A percentile compares a stretch with the other conserved stretches of the same genome.
Evolutionary conservation across 2,329 filamentous ascomycete genomes (phyloP).

Genomic region (Fusarium sp.): DNA sequence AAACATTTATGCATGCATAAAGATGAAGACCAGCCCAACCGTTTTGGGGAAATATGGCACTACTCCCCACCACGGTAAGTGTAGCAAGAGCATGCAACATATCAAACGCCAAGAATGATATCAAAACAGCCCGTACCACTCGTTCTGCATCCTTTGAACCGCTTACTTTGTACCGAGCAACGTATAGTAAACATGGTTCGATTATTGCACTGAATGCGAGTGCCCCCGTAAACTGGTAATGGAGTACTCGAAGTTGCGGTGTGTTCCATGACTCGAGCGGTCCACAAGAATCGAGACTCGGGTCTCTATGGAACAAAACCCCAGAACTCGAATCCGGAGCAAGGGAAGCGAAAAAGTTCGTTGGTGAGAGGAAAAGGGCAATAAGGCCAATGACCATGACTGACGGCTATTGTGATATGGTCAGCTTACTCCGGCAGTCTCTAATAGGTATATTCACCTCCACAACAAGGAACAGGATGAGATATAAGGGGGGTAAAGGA

Average conservation of each 20-base stretch:
- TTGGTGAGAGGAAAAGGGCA: background rate
- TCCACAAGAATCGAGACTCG: background rate
- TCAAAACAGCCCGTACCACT: background rate
- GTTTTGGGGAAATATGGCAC: background rate
- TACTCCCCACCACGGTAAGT: background rate
- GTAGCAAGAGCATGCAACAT: background rate
- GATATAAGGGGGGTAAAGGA: too few species aligned
- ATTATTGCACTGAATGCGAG: background rate
- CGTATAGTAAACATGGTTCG: background rate
- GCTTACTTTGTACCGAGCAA: background rate
- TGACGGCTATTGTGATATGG: too few species aligned
- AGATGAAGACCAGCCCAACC: background rate
- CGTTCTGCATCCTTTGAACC: background rate
- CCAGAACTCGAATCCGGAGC: background rate
- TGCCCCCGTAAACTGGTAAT: background rate
- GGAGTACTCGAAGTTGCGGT: constrained; percentile 2
- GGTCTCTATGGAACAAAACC: background rate
- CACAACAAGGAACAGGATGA: too few species aligned
- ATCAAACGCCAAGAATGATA: background rate
- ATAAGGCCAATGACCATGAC: too few species aligned
- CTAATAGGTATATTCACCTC: too few species aligned
- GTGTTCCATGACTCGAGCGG: background rate
- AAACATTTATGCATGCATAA: background rate
- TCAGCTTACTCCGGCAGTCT: too few species aligned
- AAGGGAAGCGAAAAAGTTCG: background rate